phyloP scores from a whole-genome alignment of 1,139 yeast species.

The Candida sp. region DNA sequence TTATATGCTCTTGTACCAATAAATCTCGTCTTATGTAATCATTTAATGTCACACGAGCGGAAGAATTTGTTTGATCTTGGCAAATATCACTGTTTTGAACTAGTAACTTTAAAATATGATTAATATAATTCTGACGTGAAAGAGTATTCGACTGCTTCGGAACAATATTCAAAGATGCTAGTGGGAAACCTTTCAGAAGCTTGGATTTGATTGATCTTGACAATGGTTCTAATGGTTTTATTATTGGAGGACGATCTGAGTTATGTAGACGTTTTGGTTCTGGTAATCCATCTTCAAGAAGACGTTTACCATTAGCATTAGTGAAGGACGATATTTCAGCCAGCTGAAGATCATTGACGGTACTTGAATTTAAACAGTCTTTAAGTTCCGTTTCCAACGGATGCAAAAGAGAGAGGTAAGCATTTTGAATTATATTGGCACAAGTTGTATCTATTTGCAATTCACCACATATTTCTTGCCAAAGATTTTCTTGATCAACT shows the following conservation, averaged over 20 bases:
- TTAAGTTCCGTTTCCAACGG: conserved; percentile 20
- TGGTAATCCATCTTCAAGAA: neutral
- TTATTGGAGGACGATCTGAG: conserved; percentile 22
- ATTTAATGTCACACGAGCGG: neutral
- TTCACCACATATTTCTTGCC: conserved; percentile 74
- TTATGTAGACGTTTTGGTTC: neutral
- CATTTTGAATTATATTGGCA: conserved; percentile 63
- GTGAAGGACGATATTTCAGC: conserved; percentile 1
- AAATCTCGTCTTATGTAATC: neutral
- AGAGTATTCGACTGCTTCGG: conserved; percentile 29
- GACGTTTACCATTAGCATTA: conserved; percentile 10
- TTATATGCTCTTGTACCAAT: neutral
- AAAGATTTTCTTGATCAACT: conserved; percentile 52
- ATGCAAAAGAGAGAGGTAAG: conserved; percentile 40
- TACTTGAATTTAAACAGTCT: neutral
- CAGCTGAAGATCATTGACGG: neutral
- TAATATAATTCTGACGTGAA: conserved; percentile 24
- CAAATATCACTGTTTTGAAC: conserved; percentile 13
- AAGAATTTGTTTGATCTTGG: conserved; percentile 18
- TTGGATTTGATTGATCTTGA: conserved; percentile 43
- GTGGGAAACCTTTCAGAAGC: conserved; percentile 45
- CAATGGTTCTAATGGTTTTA: conserved; percentile 46
- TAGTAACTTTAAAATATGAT: conserved; percentile 19
- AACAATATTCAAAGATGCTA: conserved; percentile 37
- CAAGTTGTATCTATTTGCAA: conserved; percentile 39